Conservation (phyloP, 129 eudicot genomes). For the Pseudognaphalium luteoalbum region DNA sequence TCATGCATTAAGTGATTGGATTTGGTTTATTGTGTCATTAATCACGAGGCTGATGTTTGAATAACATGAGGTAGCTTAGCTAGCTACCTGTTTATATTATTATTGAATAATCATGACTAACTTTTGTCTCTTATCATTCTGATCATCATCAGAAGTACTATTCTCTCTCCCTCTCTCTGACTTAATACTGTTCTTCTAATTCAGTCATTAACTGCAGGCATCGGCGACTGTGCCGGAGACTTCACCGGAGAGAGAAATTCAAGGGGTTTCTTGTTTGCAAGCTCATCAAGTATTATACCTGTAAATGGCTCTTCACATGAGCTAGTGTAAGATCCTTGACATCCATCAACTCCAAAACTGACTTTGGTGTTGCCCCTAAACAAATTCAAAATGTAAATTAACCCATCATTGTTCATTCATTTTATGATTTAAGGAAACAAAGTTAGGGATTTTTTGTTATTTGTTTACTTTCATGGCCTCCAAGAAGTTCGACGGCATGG, state of each 20-base stretch:
- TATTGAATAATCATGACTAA: slow-evolving; percentile 74
- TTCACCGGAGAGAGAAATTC: slow-evolving; percentile 46
- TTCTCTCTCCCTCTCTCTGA: slow-evolving; percentile 28
- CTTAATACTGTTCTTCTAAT: slow-evolving; percentile 43
- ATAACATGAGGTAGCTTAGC: slow-evolving; percentile 41
- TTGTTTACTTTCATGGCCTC: slow-evolving; percentile 89
- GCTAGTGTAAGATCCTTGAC: slow-evolving; percentile 94
- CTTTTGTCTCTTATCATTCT: slow-evolving; percentile 55
- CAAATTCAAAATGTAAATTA: slow-evolving; percentile 8
- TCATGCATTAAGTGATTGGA: slow-evolving; percentile 31
- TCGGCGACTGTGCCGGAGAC: slow-evolving; percentile 97
- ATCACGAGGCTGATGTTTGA: slow-evolving; percentile 79
- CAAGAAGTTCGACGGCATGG: slow-evolving; percentile 95
- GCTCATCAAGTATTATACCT: slow-evolving; percentile 43
- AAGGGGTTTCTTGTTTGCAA: slow-evolving; percentile 22
- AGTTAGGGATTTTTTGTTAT: not conserved
- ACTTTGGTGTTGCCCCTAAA: slow-evolving; percentile 94
- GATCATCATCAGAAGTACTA: slow-evolving; percentile 32
- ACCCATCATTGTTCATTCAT: not conserved
- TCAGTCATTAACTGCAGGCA: slow-evolving; percentile 64
- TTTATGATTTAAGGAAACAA: not conserved
- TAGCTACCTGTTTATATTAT: slow-evolving; percentile 26
- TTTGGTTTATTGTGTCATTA: slow-evolving; percentile 47
- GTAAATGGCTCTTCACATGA: slow-evolving; percentile 94
- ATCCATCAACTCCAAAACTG: slow-evolving; percentile 94